phyloP scores from a whole-genome alignment of 1,139 yeast species.

The Taphrina betulina region DNA sequence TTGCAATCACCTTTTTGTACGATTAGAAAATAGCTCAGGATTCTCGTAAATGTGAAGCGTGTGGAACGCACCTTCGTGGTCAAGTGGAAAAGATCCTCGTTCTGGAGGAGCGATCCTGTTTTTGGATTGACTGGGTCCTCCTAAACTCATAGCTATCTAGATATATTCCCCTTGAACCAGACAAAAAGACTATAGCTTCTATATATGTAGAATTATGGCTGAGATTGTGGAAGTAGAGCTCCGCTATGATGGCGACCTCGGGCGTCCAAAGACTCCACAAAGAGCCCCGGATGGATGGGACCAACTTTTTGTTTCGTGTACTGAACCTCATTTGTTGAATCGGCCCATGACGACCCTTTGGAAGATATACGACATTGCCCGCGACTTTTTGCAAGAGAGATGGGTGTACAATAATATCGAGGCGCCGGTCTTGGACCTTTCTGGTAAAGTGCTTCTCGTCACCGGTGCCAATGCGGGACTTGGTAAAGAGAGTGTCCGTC shows the following conservation, averaged over 20 bases:
- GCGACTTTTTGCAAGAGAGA: slow-evolving; percentile 20
- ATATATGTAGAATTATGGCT: no score
- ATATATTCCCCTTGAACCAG: no score
- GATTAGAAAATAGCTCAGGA: neutral
- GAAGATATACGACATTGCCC: slow-evolving; percentile 14
- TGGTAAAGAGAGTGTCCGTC: slow-evolving; percentile 38
- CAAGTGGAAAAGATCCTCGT: slow-evolving; percentile 34
- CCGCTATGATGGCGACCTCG: no score
- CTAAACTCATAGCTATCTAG: slow-evolving; percentile 18
- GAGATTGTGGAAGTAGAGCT: no score
- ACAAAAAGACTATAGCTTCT: no score
- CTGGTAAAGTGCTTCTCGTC: slow-evolving; percentile 43
- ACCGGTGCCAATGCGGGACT: slow-evolving; percentile 36
- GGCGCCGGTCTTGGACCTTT: slow-evolving; percentile 37
- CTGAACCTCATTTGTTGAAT: no score
- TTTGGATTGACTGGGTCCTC: slow-evolving; percentile 19
- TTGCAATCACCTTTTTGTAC: slow-evolving; percentile 30
- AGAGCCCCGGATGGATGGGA: no score
- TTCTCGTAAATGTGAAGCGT: neutral
- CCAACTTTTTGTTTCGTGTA: no score
- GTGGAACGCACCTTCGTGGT: slow-evolving; percentile 27
- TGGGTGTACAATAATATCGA: slow-evolving; percentile 17
- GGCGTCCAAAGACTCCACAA: no score
- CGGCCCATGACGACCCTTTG: no score
- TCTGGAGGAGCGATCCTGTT: slow-evolving; percentile 31